Evolutionary conservation across 1,139 yeast species (phyloP).

Genomic region (Candida freyschussii): DNA sequence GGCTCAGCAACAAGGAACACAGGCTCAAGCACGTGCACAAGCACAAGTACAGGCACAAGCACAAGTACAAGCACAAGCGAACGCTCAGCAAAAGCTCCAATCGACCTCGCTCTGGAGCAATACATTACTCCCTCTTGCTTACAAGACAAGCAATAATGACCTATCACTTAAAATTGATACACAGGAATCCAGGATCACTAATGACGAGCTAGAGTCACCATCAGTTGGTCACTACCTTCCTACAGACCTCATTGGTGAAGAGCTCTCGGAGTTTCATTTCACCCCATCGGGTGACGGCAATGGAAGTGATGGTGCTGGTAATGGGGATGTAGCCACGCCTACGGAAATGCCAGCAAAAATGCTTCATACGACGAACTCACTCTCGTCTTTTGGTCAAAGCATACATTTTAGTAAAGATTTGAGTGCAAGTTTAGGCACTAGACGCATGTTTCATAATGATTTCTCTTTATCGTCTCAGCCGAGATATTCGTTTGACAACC

Average conservation of each 20-base stretch:
- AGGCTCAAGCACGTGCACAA: constrained; percentile 3
- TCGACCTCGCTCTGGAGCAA: too few species aligned
- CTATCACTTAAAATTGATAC: not conserved
- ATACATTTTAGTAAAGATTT: constrained; percentile 11
- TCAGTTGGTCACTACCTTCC: constrained; percentile 22
- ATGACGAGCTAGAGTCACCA: constrained; percentile 21
- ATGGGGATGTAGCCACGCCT: constrained; percentile 8
- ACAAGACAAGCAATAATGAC: constrained; percentile 5
- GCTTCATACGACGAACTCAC: too few species aligned
- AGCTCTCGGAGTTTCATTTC: constrained; percentile 14
- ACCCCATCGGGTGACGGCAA: constrained; percentile 4
- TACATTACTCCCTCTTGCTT: too few species aligned
- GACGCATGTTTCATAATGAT: constrained; percentile 18
- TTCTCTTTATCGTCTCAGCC: constrained; percentile 15
- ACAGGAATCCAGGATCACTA: not conserved
- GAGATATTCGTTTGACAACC: constrained; percentile 16
- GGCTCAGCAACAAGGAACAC: constrained; percentile 1
- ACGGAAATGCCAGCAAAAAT: too few species aligned
- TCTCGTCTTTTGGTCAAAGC: constrained; percentile 5
- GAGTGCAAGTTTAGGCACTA: constrained; percentile 11
- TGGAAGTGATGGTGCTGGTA: constrained; percentile 6
- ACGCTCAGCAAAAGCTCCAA: constrained; percentile 3
- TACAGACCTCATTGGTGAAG: constrained; percentile 23
- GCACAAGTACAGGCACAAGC: constrained; percentile 3
- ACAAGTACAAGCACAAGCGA: not conserved